Evolutionary conservation across 441 rosid genomes (phyloP).

Genomic region (Jatropha podagrica): DNA sequence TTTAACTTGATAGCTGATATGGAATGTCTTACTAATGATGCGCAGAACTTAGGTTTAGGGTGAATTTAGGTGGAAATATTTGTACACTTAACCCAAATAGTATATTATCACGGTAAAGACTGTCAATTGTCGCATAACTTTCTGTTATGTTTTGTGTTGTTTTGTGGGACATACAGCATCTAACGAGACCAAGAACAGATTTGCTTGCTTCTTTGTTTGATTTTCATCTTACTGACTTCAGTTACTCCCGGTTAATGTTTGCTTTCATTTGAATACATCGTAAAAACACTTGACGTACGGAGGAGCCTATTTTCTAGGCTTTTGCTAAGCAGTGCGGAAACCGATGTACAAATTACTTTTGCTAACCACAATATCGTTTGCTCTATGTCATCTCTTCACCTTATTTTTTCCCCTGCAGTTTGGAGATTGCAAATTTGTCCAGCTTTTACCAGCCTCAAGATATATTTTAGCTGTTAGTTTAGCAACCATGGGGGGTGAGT

Average conservation of each 20-base stretch:
- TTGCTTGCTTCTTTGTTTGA: background rate
- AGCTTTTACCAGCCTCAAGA: background rate
- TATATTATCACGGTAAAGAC: background rate
- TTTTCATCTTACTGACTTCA: background rate
- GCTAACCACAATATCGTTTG: background rate
- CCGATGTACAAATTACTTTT: no score
- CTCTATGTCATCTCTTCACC: background rate
- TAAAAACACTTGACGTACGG: background rate
- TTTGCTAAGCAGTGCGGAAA: background rate
- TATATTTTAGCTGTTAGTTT: background rate
- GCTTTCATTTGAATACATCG: background rate
- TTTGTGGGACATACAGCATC: background rate
- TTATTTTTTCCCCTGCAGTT: conserved; percentile 8
- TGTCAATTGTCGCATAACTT: background rate
- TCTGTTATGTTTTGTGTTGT: background rate
- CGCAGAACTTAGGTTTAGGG: background rate
- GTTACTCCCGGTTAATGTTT: background rate
- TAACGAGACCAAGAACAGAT: background rate
- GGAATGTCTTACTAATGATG: background rate
- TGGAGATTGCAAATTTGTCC: background rate
- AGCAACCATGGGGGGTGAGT: conserved; percentile 11
- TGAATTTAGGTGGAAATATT: background rate
- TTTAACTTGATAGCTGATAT: background rate
- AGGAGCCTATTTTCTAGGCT: background rate
- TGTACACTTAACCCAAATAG: no score